Evolutionary conservation across 331 rosid genomes (phyloP).

Genomic region (Arachis monticola): DNA sequence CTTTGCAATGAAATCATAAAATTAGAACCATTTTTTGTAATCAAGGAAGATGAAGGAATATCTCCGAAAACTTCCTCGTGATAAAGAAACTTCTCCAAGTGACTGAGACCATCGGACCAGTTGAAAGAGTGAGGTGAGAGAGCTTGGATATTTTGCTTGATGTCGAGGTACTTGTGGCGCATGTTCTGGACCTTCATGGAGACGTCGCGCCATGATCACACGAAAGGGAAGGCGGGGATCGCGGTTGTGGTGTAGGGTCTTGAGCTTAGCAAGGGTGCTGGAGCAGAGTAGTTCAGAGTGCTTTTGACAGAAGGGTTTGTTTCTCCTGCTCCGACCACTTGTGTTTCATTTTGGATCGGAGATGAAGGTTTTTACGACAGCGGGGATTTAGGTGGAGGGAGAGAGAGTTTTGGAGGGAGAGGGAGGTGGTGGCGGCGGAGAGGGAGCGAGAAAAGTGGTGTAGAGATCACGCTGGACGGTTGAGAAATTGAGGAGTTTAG

Average conservation of each 20-base stretch:
- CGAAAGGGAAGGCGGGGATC: constrained; percentile 79
- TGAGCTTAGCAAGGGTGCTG: constrained; percentile 57
- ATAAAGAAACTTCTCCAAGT: constrained; percentile 87
- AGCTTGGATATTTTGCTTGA: constrained; percentile 81
- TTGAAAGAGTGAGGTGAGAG: constrained; percentile 61
- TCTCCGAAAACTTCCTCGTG: constrained; percentile 90
- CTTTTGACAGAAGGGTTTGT: constrained; percentile 66
- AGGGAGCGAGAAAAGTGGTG: no score
- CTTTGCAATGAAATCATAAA: background rate
- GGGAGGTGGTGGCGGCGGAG: no score
- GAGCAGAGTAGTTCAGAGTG: constrained; percentile 60
- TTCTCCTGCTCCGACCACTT: constrained; percentile 96
- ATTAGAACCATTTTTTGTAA: background rate
- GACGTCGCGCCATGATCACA: constrained; percentile 96
- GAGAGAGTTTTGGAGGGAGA: background rate
- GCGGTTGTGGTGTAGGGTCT: constrained; percentile 68
- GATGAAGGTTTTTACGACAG: no score
- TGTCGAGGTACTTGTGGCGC: constrained; percentile 80
- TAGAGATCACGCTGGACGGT: no score
- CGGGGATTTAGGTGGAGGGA: background rate
- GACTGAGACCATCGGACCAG: constrained; percentile 89
- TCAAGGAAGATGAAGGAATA: constrained; percentile 32
- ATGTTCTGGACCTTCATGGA: constrained; percentile 51
- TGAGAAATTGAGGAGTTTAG: no score
- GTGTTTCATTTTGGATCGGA: constrained; percentile 65